Evolutionary conservation across 352 stramenopile species (phyloP).

Genomic region (Phytophthora pini): DNA sequence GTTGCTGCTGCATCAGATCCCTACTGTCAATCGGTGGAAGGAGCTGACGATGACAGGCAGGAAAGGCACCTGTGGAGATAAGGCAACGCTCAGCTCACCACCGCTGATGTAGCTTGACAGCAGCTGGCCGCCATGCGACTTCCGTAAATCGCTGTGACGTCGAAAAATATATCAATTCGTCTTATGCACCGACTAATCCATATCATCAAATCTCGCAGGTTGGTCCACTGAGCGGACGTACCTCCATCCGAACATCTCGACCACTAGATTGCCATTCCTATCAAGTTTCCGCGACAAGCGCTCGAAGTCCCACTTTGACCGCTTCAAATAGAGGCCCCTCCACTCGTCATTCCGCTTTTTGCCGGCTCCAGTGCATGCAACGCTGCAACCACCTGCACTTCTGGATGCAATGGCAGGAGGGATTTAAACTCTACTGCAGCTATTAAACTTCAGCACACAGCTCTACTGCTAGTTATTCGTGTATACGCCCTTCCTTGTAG

Average conservation of each 20-base stretch:
- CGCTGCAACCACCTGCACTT: conserved; percentile 17
- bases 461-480: neutral
- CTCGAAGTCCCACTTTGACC: conserved; percentile 3
- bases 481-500: conserved; percentile 17
- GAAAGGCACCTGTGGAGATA: too few species aligned
- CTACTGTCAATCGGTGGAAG: too few species aligned
- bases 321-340: conserved; percentile 14
- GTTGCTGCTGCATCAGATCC: too few species aligned
- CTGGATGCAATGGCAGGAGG: neutral
- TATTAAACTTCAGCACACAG: neutral
- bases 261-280: conserved; percentile 11
- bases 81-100: too few species aligned
- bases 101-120: conserved; percentile 1
- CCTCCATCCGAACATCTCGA: conserved; percentile 1
- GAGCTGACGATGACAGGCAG: too few species aligned
- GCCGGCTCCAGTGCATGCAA: conserved; percentile 27
- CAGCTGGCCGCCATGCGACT: too few species aligned
- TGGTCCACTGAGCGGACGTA: conserved; percentile 21
- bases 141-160: conserved; percentile 18
- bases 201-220: conserved; percentile 16
- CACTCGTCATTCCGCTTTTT: conserved; percentile 15
- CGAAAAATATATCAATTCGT: conserved; percentile 16
- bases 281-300: conserved; percentile 15
- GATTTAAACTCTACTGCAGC: neutral
- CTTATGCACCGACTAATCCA: neutral